Evolutionary conservation across 441 rosid genomes (phyloP).

Genomic region (Gossypium gossypioides): DNA sequence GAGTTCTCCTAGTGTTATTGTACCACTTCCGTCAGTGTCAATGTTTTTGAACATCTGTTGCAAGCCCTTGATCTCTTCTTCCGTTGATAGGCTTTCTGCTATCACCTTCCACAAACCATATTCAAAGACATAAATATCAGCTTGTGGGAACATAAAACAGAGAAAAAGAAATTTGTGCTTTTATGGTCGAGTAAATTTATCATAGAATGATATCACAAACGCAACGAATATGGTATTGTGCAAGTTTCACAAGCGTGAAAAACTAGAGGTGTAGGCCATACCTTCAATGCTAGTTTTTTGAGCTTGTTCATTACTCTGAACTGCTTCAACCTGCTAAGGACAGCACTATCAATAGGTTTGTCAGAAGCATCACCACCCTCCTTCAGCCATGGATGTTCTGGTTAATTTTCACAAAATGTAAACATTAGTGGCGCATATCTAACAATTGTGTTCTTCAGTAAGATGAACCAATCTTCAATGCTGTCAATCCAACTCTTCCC

Average conservation of each 20-base stretch:
- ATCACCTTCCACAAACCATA: conserved; percentile 41
- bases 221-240: neutral
- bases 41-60: conserved; percentile 77
- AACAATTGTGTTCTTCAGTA: neutral
- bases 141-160: neutral
- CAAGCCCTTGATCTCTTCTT: conserved; percentile 80
- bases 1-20: conserved; percentile 74
- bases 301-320: conserved; percentile 85
- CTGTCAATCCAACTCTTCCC: neutral
- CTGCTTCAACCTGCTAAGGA: conserved; percentile 68
- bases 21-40: conserved; percentile 72
- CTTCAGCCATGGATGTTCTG: conserved; percentile 83
- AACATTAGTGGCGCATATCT: neutral
- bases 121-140: neutral
- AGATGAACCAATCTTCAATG: neutral
- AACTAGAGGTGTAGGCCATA: conserved; percentile 4
- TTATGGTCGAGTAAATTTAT: neutral
- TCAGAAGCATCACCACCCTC: conserved; percentile 53
- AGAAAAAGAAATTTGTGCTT: neutral
- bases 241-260: neutral
- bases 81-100: conserved; percentile 57
- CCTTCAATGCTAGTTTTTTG: conserved; percentile 81
- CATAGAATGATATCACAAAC: neutral
- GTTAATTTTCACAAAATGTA: conserved; percentile 13
- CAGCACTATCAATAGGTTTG: conserved; percentile 71